phyloP scores from a whole-genome alignment of 352 stramenopile genomes.

The Nothophytophthora sp. region DNA sequence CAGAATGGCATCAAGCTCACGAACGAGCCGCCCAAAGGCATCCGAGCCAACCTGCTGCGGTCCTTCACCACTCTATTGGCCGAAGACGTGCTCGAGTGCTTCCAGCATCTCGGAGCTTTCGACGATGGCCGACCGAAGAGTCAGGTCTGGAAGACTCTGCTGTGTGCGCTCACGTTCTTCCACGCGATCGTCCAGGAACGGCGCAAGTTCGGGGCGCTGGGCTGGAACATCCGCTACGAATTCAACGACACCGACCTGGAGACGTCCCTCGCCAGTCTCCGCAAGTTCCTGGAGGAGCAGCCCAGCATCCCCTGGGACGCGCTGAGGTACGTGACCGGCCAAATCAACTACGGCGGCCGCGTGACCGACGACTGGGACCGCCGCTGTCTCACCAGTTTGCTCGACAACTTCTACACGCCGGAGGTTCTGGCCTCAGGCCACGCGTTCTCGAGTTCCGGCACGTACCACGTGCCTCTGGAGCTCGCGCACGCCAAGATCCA shows the following conservation, averaged over 20 bases:
- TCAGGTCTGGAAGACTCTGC: slow-evolving; percentile 88
- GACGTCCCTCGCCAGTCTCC: slow-evolving; percentile 90
- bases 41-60: slow-evolving; percentile 88
- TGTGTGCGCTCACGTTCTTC: slow-evolving; percentile 92
- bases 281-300: slow-evolving; percentile 93
- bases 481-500: slow-evolving; percentile 57
- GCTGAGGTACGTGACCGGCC: slow-evolving; percentile 92
- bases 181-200: slow-evolving; percentile 95
- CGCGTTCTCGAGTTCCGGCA: slow-evolving; percentile 87
- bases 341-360: slow-evolving; percentile 97
- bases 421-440: slow-evolving; percentile 78
- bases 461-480: slow-evolving; percentile 82
- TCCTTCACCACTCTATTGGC: slow-evolving; percentile 90
- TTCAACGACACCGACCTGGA: slow-evolving; percentile 97
- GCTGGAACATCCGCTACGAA: slow-evolving; percentile 97
- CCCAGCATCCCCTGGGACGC: slow-evolving; percentile 92
- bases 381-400: slow-evolving; percentile 92
- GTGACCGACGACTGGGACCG: slow-evolving; percentile 97
- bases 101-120: slow-evolving; percentile 53
- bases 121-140: slow-evolving; percentile 65
- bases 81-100: slow-evolving; percentile 66
- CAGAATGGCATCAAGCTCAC: slow-evolving; percentile 95
- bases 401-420: slow-evolving; percentile 91
- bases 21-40: slow-evolving; percentile 92
- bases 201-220: slow-evolving; percentile 93